Evolutionary conservation across 768 basidiomycete species (phyloP).

Genomic region (Trametes elegans): DNA sequence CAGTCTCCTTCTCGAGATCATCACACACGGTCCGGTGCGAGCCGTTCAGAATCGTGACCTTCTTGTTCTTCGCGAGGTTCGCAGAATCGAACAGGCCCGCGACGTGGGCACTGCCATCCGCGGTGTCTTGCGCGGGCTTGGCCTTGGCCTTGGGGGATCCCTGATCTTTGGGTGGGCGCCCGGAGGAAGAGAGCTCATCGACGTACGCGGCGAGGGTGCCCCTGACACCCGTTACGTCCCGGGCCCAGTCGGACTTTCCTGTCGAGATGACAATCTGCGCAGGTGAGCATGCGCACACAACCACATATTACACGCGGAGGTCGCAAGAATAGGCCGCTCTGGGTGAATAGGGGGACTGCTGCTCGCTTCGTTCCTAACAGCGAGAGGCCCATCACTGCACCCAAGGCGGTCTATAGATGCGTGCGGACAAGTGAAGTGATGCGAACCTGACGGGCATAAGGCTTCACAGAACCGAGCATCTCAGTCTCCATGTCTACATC

Average conservation of each 20-base stretch:
- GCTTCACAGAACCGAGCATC: constrained; percentile 84
- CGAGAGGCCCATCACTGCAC: too few species aligned
- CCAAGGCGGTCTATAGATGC: too few species aligned
- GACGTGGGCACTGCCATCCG: constrained; percentile 21
- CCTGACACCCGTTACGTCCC: constrained; percentile 69
- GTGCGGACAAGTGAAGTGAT: neutral
- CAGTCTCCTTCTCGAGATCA: constrained; percentile 63
- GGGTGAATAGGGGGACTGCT: too few species aligned
- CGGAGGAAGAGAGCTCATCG: constrained; percentile 14
- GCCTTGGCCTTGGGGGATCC: constrained; percentile 3
- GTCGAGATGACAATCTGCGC: constrained; percentile 83
- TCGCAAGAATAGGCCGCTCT: too few species aligned
- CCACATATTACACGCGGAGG: neutral
- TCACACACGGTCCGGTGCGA: constrained; percentile 75
- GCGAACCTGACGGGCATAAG: constrained; percentile 77
- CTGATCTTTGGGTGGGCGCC: constrained; percentile 11
- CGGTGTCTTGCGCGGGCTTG: neutral
- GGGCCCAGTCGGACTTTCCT: constrained; percentile 85
- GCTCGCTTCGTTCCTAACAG: too few species aligned
- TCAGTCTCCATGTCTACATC: constrained; percentile 75
- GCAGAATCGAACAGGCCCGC: constrained; percentile 59
- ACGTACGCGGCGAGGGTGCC: constrained; percentile 70
- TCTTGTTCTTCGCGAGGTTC: constrained; percentile 40
- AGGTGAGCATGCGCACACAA: constrained; percentile 16
- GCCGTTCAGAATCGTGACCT: constrained; percentile 76